Evolutionary conservation across 352 stramenopile genomes (phyloP).

Genomic region (Globisporangium spinosum): DNA sequence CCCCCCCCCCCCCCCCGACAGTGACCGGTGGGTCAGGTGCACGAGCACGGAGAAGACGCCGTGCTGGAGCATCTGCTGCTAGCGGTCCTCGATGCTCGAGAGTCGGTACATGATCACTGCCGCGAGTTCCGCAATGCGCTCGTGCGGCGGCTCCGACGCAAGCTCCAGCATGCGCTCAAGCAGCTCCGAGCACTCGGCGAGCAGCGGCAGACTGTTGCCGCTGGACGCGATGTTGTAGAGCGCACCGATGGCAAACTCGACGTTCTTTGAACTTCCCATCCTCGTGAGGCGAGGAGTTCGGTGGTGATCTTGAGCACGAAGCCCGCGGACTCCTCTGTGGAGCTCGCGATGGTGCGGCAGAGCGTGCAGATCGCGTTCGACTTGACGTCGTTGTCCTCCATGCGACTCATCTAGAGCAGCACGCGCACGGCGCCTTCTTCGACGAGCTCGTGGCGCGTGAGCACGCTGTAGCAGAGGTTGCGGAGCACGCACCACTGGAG

Average conservation of each 20-base stretch:
- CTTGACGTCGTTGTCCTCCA: slow-evolving; percentile 46
- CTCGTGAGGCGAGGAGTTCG: slow-evolving; percentile 48
- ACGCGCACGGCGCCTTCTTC: slow-evolving; percentile 48
- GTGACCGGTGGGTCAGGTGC: slow-evolving; percentile 42
- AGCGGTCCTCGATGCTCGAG: slow-evolving; percentile 20
- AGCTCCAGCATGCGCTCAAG: slow-evolving; percentile 42
- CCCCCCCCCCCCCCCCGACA: slow-evolving; percentile 28
- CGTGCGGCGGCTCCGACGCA: slow-evolving; percentile 20
- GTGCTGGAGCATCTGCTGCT: slow-evolving; percentile 31
- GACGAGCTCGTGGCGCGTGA: slow-evolving; percentile 73
- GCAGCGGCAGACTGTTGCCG: slow-evolving; percentile 51
- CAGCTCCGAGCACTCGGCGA: slow-evolving; percentile 32
- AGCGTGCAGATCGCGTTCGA: slow-evolving; percentile 65
- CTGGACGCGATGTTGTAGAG: slow-evolving; percentile 79
- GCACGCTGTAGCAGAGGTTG: slow-evolving; percentile 67
- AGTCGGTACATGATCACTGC: slow-evolving; percentile 59
- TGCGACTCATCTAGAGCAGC: slow-evolving; percentile 57
- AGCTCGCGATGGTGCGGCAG: slow-evolving; percentile 62
- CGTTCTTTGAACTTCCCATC: slow-evolving; percentile 26
- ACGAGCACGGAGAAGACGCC: slow-evolving; percentile 51
- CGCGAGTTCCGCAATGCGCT: slow-evolving; percentile 44
- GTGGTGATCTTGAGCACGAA: slow-evolving; percentile 56
- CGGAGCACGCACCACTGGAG: slow-evolving; percentile 68
- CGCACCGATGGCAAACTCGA: slow-evolving; percentile 52
- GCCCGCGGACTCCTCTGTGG: slow-evolving; percentile 41